Percentiles rank a stretch among this genome's conserved stretches.
phyloP scores from a whole-genome alignment of 352 stramenopile species.

The Thalassiosira exigua region DNA sequence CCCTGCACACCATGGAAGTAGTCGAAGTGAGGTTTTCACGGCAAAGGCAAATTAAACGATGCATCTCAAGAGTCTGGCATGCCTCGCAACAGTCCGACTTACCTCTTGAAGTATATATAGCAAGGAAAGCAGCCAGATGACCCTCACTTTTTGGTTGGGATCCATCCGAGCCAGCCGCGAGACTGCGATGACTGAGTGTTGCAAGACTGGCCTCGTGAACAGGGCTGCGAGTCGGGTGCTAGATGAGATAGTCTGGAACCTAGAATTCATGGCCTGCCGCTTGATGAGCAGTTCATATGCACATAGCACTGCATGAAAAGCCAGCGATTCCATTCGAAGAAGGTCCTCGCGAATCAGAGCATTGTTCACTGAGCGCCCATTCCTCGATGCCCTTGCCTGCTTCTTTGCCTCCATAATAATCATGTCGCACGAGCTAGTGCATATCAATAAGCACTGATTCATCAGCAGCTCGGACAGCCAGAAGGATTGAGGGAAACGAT shows the following conservation, averaged over 20 bases:
- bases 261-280: constrained; percentile 76
- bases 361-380: constrained; percentile 39
- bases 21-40: too few species aligned
- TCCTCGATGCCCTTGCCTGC: constrained; percentile 36
- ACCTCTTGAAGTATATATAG: constrained; percentile 84
- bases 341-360: constrained; percentile 67
- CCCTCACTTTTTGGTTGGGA: constrained; percentile 75
- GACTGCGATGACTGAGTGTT: constrained; percentile 64
- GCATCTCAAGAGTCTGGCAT: too few species aligned
- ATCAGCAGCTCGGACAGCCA: constrained; percentile 79
- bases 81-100: too few species aligned
- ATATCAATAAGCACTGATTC: constrained; percentile 77
- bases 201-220: constrained; percentile 62
- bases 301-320: constrained; percentile 72
- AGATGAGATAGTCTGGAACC: constrained; percentile 72
- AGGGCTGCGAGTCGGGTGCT: constrained; percentile 72
- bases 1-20: too few species aligned
- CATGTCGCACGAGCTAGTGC: constrained; percentile 67
- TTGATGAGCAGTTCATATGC: constrained; percentile 80
- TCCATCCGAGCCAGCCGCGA: constrained; percentile 74
- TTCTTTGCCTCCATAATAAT: constrained; percentile 75
- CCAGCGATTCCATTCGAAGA: constrained; percentile 76
- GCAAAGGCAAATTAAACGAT: too few species aligned
- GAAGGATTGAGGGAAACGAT: constrained; percentile 67
- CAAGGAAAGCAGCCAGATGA: constrained; percentile 77